Evolutionary conservation across 2,329 filamentous ascomycete genomes (phyloP).

Genomic region (Fusarium foetens): DNA sequence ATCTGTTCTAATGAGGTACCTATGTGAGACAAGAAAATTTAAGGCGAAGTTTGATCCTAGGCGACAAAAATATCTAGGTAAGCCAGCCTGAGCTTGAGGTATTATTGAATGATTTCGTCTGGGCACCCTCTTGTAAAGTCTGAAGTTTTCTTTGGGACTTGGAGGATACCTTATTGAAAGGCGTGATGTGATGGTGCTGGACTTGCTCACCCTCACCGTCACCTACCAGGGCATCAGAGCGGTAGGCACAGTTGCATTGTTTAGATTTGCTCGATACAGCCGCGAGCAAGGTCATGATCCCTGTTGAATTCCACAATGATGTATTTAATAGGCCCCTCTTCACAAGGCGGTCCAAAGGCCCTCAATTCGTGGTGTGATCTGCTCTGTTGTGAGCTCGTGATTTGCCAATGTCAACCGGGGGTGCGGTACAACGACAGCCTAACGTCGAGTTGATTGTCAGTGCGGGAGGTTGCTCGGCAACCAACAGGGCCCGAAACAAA

Average conservation of each 20-base stretch:
- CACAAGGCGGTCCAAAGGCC: slow-evolving; percentile 17
- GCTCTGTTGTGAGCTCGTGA: slow-evolving; percentile 38
- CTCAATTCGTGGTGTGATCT: slow-evolving; percentile 41
- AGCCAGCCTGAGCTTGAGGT: neutral
- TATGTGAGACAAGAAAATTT: neutral
- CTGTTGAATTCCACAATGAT: slow-evolving; percentile 30
- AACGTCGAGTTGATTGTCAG: slow-evolving; percentile 25
- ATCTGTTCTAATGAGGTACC: neutral
- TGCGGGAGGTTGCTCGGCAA: slow-evolving; percentile 42
- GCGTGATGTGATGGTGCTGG: slow-evolving; percentile 17
- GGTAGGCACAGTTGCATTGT: slow-evolving; percentile 3
- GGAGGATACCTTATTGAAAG: neutral
- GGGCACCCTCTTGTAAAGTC: neutral
- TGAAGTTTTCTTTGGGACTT: neutral
- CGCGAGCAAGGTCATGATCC: slow-evolving; percentile 32
- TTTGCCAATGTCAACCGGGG: slow-evolving; percentile 34
- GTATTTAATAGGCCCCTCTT: slow-evolving; percentile 32
- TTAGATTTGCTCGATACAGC: slow-evolving; percentile 23
- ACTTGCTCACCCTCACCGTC: slow-evolving; percentile 22
- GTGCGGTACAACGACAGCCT: slow-evolving; percentile 17
- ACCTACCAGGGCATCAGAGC: slow-evolving; percentile 1
- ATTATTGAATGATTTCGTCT: neutral
- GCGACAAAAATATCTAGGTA: neutral
- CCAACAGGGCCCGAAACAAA: slow-evolving; percentile 37
- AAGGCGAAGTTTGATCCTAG: neutral